These are phyloP conservation scores for Yarrowia keelungensis DNA, from an alignment of 805 yeast species.

Conservation along the genomic window DNA sequence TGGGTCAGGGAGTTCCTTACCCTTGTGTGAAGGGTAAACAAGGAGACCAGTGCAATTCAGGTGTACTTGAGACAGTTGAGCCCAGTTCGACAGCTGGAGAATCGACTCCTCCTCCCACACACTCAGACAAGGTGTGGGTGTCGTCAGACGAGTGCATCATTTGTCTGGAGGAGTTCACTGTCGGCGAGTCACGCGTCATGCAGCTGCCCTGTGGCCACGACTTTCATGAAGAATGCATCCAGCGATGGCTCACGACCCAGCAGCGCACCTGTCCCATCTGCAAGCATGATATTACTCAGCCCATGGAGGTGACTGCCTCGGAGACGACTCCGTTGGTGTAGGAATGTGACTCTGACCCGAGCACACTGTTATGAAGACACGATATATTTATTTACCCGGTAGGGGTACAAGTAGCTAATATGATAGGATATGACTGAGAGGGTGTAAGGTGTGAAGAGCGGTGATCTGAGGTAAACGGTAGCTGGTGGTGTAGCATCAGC, in stretches of 20 bases:
- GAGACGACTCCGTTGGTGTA: conserved; percentile 32
- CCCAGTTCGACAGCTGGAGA: neutral
- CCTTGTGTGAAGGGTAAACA: conserved; percentile 4
- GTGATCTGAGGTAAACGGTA: too few species aligned
- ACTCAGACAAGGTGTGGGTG: conserved; percentile 49
- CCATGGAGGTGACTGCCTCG: conserved; percentile 4
- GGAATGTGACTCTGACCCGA: neutral
- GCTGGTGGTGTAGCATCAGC: too few species aligned
- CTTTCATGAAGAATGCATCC: conserved; percentile 63
- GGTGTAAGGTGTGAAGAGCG: too few species aligned
- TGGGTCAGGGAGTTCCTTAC: conserved; percentile 26
- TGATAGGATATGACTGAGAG: neutral
- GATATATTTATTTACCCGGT: conserved; percentile 21
- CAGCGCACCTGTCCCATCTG: conserved; percentile 66
- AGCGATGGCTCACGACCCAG: conserved; percentile 65
- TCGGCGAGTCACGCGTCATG: conserved; percentile 58
- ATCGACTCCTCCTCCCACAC: conserved; percentile 16
- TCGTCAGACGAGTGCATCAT: conserved; percentile 65
- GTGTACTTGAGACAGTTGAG: neutral
- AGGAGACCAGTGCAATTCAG: conserved; percentile 1
- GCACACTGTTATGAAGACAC: neutral
- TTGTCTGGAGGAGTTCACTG: conserved; percentile 61
- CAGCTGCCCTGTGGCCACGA: conserved; percentile 66
- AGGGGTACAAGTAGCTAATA: conserved; percentile 25
- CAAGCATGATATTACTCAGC: conserved; percentile 52